phyloP scores from a whole-genome alignment of 768 basidiomycete genomes.

The Ramaria sp. region DNA sequence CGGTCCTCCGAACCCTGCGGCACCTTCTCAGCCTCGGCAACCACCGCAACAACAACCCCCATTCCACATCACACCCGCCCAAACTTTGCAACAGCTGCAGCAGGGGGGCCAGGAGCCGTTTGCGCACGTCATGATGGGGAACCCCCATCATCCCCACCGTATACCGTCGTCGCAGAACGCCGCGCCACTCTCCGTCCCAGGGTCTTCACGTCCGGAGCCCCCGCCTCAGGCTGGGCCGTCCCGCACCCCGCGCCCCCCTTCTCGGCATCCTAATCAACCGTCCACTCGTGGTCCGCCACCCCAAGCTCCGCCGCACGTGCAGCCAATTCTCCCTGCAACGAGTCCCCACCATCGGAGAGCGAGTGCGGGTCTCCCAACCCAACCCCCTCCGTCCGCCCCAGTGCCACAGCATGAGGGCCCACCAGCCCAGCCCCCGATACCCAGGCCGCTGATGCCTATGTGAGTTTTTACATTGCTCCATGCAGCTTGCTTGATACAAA shows the following conservation, averaged over 20 bases:
- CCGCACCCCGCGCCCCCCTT: not conserved
- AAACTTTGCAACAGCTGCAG: slow-evolving; percentile 6
- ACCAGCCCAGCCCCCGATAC: slow-evolving; percentile 3
- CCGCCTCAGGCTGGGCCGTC: slow-evolving; percentile 1
- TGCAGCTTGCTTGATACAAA: not conserved
- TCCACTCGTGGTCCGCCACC: not conserved
- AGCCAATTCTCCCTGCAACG: slow-evolving; percentile 1
- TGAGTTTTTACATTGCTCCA: not conserved
- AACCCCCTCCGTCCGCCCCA: slow-evolving; percentile 11
- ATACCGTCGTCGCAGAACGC: not conserved
- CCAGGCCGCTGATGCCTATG: not conserved
- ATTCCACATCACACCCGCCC: not conserved
- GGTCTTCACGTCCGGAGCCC: not conserved
- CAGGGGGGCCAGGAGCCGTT: not conserved
- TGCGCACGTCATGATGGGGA: not conserved
- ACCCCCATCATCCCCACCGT: not conserved
- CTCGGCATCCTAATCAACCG: not conserved
- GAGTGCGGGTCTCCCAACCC: not conserved
- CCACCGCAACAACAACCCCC: slow-evolving; percentile 21
- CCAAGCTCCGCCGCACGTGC: not conserved
- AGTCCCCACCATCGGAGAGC: not conserved
- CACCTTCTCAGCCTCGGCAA: slow-evolving; percentile 2
- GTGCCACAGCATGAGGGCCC: slow-evolving; percentile 7
- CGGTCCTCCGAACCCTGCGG: not conserved
- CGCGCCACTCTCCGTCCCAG: not conserved